Evolutionary conservation across 495 filamentous ascomycete genomes (phyloP), one percentile per base, ranked within the genome.

Genomic region (Ramalina intermedia): DNA sequence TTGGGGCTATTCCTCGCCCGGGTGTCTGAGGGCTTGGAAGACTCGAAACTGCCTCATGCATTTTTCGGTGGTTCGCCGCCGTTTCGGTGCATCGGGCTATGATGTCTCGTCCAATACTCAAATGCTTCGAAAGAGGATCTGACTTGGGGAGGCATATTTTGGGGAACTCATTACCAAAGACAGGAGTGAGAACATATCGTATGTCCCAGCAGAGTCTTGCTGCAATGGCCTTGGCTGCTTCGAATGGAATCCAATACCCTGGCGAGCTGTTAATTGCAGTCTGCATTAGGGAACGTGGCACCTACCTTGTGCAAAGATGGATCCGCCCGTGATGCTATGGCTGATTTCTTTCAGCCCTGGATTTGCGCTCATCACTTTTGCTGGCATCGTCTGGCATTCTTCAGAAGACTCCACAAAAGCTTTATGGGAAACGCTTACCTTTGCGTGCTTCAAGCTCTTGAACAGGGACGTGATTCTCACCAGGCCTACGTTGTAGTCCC

Each of bases 191-290:
- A 0, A 79, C 87, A 50, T 78, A 77, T 21, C 90, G 80, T 55
- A 98, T 94, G 13, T 75, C 66, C 61, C 79, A 79, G 69, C 90
- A 96, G 60, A 96, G 95, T 2, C 82, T 94, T 6, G 84, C 72
- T 53, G 87, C 85, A 26, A 96, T 68, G 16, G 85, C 86, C 65
- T 76, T 80, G 23, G 91, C 91, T 36, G 83, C 85, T 36, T 78
- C 67, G 56, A 79, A 98, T 1, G 91, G 91, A 77, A 96, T 85
- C 91, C 90, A 98, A 67, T 98, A 98, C 21, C 91, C 91, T 94
- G 58, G 24, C 20, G 47, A 47, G 12, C 13, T 53, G 45, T 64
- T 35, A 58, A 7, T 33, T 13, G 29, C 29, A 33, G 3, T 13
- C 29, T 13, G 12, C 9, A 24, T 9, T 13, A 6, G 21, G 18